Conservation (phyloP, 805 yeast species). For the Hanseniaspora valbyensis region DNA sequence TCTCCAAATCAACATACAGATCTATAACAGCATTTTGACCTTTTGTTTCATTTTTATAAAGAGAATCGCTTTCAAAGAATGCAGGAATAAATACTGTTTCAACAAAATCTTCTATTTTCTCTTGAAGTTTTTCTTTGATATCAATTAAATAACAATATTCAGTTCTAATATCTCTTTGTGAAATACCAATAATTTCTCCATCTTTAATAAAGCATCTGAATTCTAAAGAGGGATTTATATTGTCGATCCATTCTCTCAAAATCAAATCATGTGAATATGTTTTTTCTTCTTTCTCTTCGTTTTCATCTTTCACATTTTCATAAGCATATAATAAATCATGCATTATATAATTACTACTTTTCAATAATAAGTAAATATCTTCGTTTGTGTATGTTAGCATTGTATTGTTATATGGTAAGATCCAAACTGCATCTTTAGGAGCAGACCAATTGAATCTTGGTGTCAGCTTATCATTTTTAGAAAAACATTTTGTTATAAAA, state of each 20-base stretch:
- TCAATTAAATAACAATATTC: conserved; percentile 59
- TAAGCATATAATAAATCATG: conserved; percentile 74
- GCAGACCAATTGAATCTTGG: conserved; percentile 97
- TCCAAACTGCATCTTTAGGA: conserved; percentile 93
- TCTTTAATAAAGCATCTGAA: conserved; percentile 70
- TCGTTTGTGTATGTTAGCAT: conserved; percentile 58
- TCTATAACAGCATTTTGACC: conserved; percentile 51
- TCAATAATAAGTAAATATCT: conserved; percentile 70
- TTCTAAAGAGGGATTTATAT: conserved; percentile 79
- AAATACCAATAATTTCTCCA: conserved; percentile 52
- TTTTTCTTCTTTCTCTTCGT: conserved; percentile 17
- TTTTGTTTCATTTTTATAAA: neutral
- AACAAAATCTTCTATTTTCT: conserved; percentile 45
- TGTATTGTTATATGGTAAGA: conserved; percentile 55
- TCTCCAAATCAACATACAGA: conserved; percentile 70
- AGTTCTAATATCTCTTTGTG: conserved; percentile 73
- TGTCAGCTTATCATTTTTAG: conserved; percentile 35
- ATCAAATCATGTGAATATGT: conserved; percentile 50
- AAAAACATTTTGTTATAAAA: conserved; percentile 37
- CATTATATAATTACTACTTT: conserved; percentile 76
- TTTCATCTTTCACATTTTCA: conserved; percentile 34
- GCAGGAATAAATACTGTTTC: conserved; percentile 36
- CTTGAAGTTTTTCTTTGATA: conserved; percentile 38
- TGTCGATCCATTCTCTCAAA: conserved; percentile 63
- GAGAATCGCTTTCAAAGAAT: conserved; percentile 35